These are phyloP conservation scores for Geotrichum reessii DNA, from an alignment of 1,139 yeast species.

Conservation along the genomic window DNA sequence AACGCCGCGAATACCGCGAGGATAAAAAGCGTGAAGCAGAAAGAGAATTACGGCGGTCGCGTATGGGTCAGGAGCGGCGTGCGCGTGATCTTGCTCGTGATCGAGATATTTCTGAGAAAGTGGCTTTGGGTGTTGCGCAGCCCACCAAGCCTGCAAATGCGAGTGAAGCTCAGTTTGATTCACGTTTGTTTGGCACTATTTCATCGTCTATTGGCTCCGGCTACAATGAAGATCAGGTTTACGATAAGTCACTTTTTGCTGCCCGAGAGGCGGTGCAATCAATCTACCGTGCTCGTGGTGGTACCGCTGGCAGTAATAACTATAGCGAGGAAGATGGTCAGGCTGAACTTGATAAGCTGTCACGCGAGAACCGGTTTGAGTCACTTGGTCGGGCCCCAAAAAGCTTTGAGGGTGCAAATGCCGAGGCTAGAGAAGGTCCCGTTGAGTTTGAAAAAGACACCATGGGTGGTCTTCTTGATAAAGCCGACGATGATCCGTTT, in stretches of 20 bases:
- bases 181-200: conserved; percentile 48
- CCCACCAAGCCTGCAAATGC: conserved; percentile 24
- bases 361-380: conserved; percentile 37
- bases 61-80: conserved; percentile 45
- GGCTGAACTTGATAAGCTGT: conserved; percentile 33
- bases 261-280: conserved; percentile 48
- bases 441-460: conserved; percentile 48
- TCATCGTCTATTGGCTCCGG: conserved; percentile 37
- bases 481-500: conserved; percentile 21
- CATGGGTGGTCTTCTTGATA: background rate
- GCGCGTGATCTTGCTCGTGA: conserved; percentile 42
- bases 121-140: conserved; percentile 48
- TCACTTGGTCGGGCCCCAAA: conserved; percentile 30
- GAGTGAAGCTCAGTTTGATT: conserved; percentile 47
- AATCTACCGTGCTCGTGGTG: conserved; percentile 40
- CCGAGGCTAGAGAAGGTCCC: conserved; percentile 40
- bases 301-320: conserved; percentile 19
- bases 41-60: conserved; percentile 41
- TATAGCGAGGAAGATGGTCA: conserved; percentile 28
- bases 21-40: conserved; percentile 46
- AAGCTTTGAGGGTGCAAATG: conserved; percentile 27
- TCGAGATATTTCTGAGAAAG: conserved; percentile 51
- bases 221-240: conserved; percentile 46
- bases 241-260: conserved; percentile 52
- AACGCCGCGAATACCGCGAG: conserved; percentile 41